These are phyloP conservation scores for Lophiostoma macrostomum DNA, from an alignment of 495 filamentous ascomycete species.

Conservation along the genomic window DNA sequence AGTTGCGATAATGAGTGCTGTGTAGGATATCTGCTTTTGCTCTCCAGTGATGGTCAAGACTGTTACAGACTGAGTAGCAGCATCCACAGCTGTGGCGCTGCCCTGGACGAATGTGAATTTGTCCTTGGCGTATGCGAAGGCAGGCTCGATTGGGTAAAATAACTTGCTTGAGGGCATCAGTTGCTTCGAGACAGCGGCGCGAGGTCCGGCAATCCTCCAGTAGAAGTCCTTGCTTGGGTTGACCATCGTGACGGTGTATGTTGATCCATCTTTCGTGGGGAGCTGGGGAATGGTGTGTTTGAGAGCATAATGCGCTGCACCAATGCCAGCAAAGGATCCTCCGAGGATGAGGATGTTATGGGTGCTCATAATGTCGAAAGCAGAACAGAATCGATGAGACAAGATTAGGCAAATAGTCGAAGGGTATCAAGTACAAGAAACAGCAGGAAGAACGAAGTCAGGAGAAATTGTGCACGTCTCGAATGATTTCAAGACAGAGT, in stretches of 20 bases:
- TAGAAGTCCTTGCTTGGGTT: constrained; percentile 54
- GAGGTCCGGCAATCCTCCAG: constrained; percentile 53
- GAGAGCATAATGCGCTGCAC: constrained; percentile 58
- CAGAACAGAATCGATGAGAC: no score
- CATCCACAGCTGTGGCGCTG: constrained; percentile 50
- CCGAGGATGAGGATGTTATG: constrained; percentile 60
- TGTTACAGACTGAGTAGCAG: constrained; percentile 30
- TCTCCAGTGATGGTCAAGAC: constrained; percentile 19
- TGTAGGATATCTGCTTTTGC: constrained; percentile 15
- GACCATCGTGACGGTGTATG: constrained; percentile 52
- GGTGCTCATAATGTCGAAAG: constrained; percentile 22
- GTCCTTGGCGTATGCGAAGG: constrained; percentile 50
- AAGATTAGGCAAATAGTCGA: no score
- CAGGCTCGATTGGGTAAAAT: constrained; percentile 49
- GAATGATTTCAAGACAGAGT: no score
- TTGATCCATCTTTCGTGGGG: constrained; percentile 36
- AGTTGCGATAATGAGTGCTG: constrained; percentile 32
- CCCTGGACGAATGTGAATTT: constrained; percentile 59
- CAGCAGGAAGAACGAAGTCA: neutral
- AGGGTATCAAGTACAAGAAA: constrained; percentile 8
- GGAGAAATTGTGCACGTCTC: no score
- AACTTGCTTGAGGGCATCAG: constrained; percentile 46
- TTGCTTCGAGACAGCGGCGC: constrained; percentile 44
- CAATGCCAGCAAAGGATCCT: constrained; percentile 57
- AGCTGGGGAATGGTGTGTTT: constrained; percentile 46